These are phyloP conservation scores for Stagonosporopsis vannaccii DNA, from an alignment of 2,329 filamentous ascomycete species.

Conservation along the genomic window DNA sequence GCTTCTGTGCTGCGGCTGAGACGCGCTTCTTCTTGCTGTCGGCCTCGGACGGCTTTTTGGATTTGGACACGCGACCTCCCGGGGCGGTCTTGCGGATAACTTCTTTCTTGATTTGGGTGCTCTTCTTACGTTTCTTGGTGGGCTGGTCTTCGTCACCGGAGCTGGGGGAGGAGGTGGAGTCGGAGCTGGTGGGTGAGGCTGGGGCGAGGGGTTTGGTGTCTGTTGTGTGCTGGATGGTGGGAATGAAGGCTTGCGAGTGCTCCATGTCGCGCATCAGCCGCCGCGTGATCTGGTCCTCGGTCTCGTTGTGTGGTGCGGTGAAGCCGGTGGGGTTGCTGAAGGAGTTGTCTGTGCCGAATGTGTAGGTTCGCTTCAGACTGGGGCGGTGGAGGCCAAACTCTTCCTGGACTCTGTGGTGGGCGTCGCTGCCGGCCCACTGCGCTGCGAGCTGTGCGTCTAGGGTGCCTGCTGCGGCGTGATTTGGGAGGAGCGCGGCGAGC, in stretches of 20 bases:
- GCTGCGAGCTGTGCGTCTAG: slow-evolving; percentile 40
- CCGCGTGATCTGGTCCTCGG: slow-evolving; percentile 32
- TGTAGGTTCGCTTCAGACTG: slow-evolving; percentile 40
- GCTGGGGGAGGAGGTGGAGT: slow-evolving; percentile 14
- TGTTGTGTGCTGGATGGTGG: slow-evolving; percentile 4
- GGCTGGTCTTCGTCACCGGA: slow-evolving; percentile 35
- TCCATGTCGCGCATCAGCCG: slow-evolving; percentile 36
- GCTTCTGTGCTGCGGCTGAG: slow-evolving; percentile 35
- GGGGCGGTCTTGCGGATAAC: slow-evolving; percentile 28
- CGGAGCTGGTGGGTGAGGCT: slow-evolving; percentile 4
- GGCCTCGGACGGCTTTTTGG: slow-evolving; percentile 30
- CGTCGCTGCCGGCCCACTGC: slow-evolving; percentile 34
- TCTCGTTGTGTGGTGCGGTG: slow-evolving; percentile 31
- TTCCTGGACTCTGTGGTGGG: slow-evolving; percentile 25
- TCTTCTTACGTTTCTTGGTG: slow-evolving; percentile 38
- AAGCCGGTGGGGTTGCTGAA: slow-evolving; percentile 45
- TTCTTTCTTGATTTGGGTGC: slow-evolving; percentile 23
- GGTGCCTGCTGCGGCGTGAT: slow-evolving; percentile 36
- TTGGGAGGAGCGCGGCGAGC: slow-evolving; percentile 39
- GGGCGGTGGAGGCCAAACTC: slow-evolving; percentile 28
- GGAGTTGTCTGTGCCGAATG: slow-evolving; percentile 46
- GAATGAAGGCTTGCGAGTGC: slow-evolving; percentile 28
- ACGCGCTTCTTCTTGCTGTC: slow-evolving; percentile 38
- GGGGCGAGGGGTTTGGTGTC: slow-evolving; percentile 2
- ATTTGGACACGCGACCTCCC: slow-evolving; percentile 26